Conservation (phyloP, 208 protist species). For the Wallacemonas collosoma region DNA sequence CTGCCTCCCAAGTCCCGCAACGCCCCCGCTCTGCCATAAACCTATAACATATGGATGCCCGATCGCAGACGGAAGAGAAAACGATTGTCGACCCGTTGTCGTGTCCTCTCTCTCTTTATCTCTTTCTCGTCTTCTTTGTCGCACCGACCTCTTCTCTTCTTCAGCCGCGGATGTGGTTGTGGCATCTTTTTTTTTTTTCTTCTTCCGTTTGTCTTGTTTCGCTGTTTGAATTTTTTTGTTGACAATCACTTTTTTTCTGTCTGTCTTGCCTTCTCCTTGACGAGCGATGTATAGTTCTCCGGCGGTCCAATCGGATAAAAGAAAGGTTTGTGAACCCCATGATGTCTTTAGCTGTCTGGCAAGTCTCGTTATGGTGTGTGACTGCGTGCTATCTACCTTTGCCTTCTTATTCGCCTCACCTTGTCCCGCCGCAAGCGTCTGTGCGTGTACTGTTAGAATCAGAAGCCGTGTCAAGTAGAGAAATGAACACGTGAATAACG, state of each 20-base stretch:
- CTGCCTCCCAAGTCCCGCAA: conserved; percentile 44
- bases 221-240: neutral
- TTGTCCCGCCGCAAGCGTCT: too few relatives aligned
- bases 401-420: neutral
- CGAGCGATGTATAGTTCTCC: neutral
- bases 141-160: too few relatives aligned
- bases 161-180: too few relatives aligned
- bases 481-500: neutral
- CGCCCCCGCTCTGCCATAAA: conserved; percentile 9
- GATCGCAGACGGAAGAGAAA: too few relatives aligned
- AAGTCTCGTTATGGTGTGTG: neutral
- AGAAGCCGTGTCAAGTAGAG: neutral
- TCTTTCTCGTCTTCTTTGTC: too few relatives aligned
- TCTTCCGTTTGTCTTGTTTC: too few relatives aligned
- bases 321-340: neutral
- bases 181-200: too few relatives aligned
- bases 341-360: neutral
- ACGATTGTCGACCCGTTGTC: too few relatives aligned
- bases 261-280: conserved; percentile 12
- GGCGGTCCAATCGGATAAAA: neutral
- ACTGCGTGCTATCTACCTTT: neutral
- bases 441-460: neutral
- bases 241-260: neutral
- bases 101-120: too few relatives aligned
- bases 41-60: too few relatives aligned